Base-by-base conservation (phyloP, 1,139 yeast genomes). In the Entelexis sorbosivorans region DNA sequence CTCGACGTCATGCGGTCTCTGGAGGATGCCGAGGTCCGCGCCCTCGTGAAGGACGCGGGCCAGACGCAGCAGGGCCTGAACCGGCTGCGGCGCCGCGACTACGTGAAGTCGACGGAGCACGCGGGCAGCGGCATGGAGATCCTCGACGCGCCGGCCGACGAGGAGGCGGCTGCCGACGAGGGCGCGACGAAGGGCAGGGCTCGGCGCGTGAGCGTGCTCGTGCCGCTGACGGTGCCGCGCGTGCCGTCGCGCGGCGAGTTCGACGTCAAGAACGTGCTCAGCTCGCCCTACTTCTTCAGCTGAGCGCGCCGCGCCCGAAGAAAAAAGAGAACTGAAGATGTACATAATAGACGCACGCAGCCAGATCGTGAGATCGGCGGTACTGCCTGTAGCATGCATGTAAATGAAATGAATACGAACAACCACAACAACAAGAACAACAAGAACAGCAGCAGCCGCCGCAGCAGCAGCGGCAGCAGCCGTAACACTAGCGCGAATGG, bases 241-340 rank as follows among this genome's bases (percentile, higher is more conserved):
- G 77, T 88, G 40, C 97, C 97, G 14, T 70, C 75, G 49, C 83
- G 78, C 66, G 98, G 96, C 44, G 81, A 79, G 32, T 86, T 89
- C 63, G 94, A 89, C 63, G 94, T 91, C 42, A 69, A 72, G 44
- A 76, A 76, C 55, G 82, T 91, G 50, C 75, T 76, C 61, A 76
- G 81, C 46, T 85, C 95, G 54, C 75, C 75, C 47, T 91, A 91
- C 68, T 91, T 91, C 73, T 91, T 91, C 69, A 73, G 78, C 13
- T 70, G 26, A 38, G 38, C 19, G 28, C 26, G 7, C 24, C 4
- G 24, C 17, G 10, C 8, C 20, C 5, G 11, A 24, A 32, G 26
- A 16, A 26, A 19, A n/a, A n/a, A n/a, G n/a, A n/a, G n/a, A n/a
- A n/a, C n/a, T n/a, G n/a, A n/a, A 26, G 16, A 6, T n/a, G 29